Base-by-base conservation (phyloP, 805 yeast species). In the Saccharomycopsis sp. region DNA sequence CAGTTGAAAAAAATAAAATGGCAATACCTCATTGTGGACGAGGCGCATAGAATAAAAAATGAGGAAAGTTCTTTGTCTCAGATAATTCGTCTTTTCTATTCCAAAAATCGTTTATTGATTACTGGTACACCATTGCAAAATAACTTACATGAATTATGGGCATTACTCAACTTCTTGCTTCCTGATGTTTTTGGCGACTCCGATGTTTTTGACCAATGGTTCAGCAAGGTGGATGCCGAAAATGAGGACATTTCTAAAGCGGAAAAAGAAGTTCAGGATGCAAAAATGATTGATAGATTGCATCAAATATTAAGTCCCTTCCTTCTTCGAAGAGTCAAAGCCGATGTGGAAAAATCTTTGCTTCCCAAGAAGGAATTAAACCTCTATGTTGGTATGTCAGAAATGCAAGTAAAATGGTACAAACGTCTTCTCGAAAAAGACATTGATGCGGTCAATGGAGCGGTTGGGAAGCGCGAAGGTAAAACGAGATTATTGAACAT, bases 111-210 rank as follows among this genome's bases (percentile, higher is more conserved):
- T 61, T 73, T 92, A 51, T 74, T 92, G 58, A 91, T 92, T 60
- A 92, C 99, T 0, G 99, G 99, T 63, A 92, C 99, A 0, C 99
- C 99, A 0, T 73, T 92, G 55, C 99, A 92, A 67, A 92, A 92
- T 69, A 94, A 94, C 63, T 74, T 92, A 57, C 99, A 94, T 71
- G 99, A 94, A 71, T 76, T 92, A 56, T 92, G 99, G 99, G 97
- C 98, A 0, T 76, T 92, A 55, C 75, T 92, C 59, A 94, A 92
- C 70, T 92, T 91, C 71, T 71, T 92, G 37, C 73, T 92, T 23
- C 98, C 99, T 0, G 98, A 94, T 73, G 95, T 92, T 8, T 94
- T 92, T 72, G 91, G 96, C 20, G 97, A 91, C 66, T 81, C 96
- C 5, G 89, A 85, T 18, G 83, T 87, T 1, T 94, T 94, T 69